Evolutionary conservation across 495 filamentous ascomycete species (phyloP), one percentile per base, ranked within the genome.

Genomic region (Cryomyces antarcticus): DNA sequence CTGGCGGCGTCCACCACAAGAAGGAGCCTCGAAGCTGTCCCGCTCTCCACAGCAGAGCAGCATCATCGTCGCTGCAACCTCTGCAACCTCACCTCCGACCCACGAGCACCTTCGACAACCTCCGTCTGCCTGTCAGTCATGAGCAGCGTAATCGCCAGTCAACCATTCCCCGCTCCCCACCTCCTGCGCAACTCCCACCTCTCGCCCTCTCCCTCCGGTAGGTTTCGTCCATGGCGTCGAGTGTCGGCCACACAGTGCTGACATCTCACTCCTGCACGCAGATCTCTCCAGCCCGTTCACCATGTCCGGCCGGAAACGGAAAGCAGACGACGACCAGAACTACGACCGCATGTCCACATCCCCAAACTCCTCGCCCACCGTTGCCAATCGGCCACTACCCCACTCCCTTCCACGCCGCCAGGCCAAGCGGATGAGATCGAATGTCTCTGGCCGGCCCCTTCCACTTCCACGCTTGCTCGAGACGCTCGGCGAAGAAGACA

Each of bases 331-430:
- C 45, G 81, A 89, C 43, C 46, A 51, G 62, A 72, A 73, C 52
- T 55, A 67, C 38, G 75, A 78, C 55, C 79, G 82, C 49, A 92
- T 92, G 84, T 87, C 80, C 31, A 73, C 82, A 36, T 93, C 85
- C 36, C 85, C 85, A 0, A 71, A 72, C 27, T 76, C 67, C 59
- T 92, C 83, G 29, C 85, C 86, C n/a, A 73, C 77, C 30, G 67
- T 77, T 39, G 62, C 72, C 49, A 66, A 69, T 47, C 72, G 83
- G 43, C 56, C 66, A 28, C 62, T 80, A 38, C 63, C 75, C 33
- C 69, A 81, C 48, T 1, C 7, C 28, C 35, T 44, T 5, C 72
- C 80, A 12, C 42, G 60, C 5, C 71, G 80, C 52, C 67, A 67
- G 28, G 71, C 70, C 51, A 80, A 80, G 54, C 72, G 75, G 41